Evolutionary conservation across 768 basidiomycete genomes (phyloP).

Genomic region (Boletus pseudo-olivaceus): DNA sequence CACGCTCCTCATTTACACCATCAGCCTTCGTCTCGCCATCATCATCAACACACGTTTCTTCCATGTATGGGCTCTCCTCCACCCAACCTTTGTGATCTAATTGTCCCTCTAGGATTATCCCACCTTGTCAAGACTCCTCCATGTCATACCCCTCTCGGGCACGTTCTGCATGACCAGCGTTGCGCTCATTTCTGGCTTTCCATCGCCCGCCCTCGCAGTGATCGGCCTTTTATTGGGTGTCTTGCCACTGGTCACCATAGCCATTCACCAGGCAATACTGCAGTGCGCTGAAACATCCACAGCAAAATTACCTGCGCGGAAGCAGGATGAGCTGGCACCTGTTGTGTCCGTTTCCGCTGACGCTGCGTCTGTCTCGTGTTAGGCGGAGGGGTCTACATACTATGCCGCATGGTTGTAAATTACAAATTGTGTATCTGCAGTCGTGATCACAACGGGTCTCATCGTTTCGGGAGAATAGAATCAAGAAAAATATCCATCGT

Average conservation of each 20-base stretch:
- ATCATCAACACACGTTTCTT: slow-evolving; percentile 5
- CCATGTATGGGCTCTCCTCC: neutral
- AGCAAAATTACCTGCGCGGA: neutral
- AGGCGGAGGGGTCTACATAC: neutral
- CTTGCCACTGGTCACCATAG: slow-evolving; percentile 8
- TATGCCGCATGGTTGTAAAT: no score
- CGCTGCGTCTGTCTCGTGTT: neutral
- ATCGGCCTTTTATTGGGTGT: slow-evolving; percentile 6
- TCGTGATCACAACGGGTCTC: no score
- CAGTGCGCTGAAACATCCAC: neutral
- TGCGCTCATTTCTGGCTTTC: slow-evolving; percentile 2
- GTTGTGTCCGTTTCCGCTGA: neutral
- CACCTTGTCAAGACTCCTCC: slow-evolving; percentile 9
- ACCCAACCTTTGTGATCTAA: neutral
- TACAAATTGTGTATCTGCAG: no score
- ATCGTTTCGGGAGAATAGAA: no score
- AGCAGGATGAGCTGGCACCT: neutral
- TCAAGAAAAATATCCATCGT: no score
- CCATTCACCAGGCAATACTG: neutral
- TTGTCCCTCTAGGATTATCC: neutral
- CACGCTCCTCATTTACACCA: slow-evolving; percentile 23
- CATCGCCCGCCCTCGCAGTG: slow-evolving; percentile 9
- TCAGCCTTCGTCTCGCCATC: slow-evolving; percentile 16
- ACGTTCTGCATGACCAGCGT: slow-evolving; percentile 7
- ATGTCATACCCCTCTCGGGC: slow-evolving; percentile 18